A percentile compares a stretch with the other conserved stretches of the same genome.
Conservation (phyloP, 2,329 filamentous ascomycete species). For the Domatiomyces globalis region DNA sequence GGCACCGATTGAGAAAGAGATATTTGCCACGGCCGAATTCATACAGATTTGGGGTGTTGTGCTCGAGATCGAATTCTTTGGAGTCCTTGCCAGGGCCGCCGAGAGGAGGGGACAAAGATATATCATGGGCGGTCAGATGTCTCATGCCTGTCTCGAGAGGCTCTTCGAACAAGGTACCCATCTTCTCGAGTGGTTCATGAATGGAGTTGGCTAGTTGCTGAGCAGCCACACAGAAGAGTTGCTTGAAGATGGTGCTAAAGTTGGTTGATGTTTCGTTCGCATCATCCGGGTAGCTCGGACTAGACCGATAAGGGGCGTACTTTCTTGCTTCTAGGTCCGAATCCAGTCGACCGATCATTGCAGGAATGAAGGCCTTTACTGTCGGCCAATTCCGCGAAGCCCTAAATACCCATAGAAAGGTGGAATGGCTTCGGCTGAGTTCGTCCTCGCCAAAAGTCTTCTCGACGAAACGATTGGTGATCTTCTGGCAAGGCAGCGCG, state of each 20-base stretch:
- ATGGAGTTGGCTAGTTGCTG: constrained; percentile 56
- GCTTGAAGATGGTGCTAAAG: constrained; percentile 64
- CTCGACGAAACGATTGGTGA: constrained; percentile 64
- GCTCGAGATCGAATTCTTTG: constrained; percentile 6
- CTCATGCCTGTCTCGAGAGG: constrained; percentile 50
- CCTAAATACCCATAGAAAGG: constrained; percentile 79
- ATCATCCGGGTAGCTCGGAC: constrained; percentile 19
- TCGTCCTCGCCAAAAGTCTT: constrained; percentile 54
- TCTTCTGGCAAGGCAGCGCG: constrained; percentile 42
- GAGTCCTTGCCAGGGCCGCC: constrained; percentile 21
- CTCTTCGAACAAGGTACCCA: constrained; percentile 62
- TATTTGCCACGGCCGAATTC: constrained; percentile 57
- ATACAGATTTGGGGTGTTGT: constrained; percentile 7
- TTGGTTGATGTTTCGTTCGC: constrained; percentile 35
- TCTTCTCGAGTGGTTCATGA: constrained; percentile 45
- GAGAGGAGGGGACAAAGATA: background rate
- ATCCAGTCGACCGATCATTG: constrained; percentile 59
- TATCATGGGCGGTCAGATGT: background rate
- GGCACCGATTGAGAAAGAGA: constrained; percentile 60
- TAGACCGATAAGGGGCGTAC: constrained; percentile 7
- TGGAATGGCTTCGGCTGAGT: constrained; percentile 60
- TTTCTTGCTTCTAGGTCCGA: constrained; percentile 27
- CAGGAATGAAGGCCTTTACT: constrained; percentile 52
- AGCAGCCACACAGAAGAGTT: constrained; percentile 70
- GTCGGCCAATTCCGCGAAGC: constrained; percentile 64